Evolutionary conservation across 192 early-diverging fungal genomes (phyloP).

Genomic region (Mortierella alpina): DNA sequence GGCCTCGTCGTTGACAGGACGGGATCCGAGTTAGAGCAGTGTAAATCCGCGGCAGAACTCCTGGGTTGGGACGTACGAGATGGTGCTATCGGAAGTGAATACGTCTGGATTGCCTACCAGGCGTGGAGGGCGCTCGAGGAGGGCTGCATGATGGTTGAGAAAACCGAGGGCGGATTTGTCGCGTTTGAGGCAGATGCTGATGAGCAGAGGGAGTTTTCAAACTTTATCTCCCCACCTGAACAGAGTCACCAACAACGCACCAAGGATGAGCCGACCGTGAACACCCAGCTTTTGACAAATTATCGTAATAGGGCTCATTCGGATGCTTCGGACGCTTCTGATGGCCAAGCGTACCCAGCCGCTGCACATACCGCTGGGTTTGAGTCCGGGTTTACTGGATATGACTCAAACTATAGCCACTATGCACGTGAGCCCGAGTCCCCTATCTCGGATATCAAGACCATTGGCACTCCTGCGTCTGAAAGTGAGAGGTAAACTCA

Average conservation of each 20-base stretch:
- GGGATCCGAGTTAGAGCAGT: slow-evolving; percentile 8
- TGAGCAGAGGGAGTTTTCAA: slow-evolving; percentile 38
- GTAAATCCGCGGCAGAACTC: slow-evolving; percentile 1
- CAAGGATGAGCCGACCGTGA: slow-evolving; percentile 19
- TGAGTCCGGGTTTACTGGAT: slow-evolving; percentile 15
- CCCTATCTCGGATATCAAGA: slow-evolving; percentile 31
- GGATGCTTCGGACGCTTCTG: slow-evolving; percentile 28
- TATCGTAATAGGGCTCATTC: slow-evolving; percentile 33
- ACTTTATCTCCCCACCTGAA: slow-evolving; percentile 10
- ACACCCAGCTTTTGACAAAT: slow-evolving; percentile 20
- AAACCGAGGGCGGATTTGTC: slow-evolving; percentile 58
- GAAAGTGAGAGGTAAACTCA: slow-evolving; percentile 37
- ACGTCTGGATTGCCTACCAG: slow-evolving; percentile 70
- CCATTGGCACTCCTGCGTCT: slow-evolving; percentile 22
- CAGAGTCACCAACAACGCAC: neutral
- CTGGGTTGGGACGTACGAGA: slow-evolving; percentile 60
- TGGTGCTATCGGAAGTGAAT: slow-evolving; percentile 65
- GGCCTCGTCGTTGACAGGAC: slow-evolving; percentile 17
- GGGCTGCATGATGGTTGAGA: slow-evolving; percentile 68
- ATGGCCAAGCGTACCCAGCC: slow-evolving; percentile 16
- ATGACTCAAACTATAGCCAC: slow-evolving; percentile 12
- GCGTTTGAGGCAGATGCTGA: slow-evolving; percentile 51
- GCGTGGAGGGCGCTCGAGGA: slow-evolving; percentile 75
- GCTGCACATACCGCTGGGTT: neutral
- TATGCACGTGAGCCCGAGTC: slow-evolving; percentile 15